Percentiles rank a stretch among this genome's conserved stretches.
These are phyloP conservation scores for Hanseniaspora guilliermondii DNA, from an alignment of 805 yeast genomes.

Conservation along the genomic window DNA sequence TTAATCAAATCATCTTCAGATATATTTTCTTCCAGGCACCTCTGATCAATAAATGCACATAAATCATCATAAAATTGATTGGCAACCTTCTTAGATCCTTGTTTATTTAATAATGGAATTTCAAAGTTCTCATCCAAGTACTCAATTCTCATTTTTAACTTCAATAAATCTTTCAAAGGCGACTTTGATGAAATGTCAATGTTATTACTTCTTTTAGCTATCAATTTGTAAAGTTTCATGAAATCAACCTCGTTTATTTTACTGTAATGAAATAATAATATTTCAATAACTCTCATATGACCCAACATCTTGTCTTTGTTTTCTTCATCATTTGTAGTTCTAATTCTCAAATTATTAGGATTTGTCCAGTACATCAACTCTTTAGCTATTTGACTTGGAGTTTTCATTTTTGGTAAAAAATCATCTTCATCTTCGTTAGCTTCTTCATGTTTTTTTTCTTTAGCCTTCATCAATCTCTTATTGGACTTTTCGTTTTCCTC, in stretches of 20 bases:
- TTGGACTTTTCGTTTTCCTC: slow-evolving; percentile 26
- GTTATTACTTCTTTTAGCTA: slow-evolving; percentile 2
- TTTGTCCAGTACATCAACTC: slow-evolving; percentile 79
- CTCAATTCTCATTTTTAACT: slow-evolving; percentile 11
- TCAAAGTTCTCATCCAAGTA: slow-evolving; percentile 1
- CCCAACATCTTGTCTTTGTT: background rate
- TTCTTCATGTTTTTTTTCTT: slow-evolving; percentile 17
- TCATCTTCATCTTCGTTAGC: slow-evolving; percentile 13
- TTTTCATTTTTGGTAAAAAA: slow-evolving; percentile 20
- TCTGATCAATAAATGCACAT: slow-evolving; percentile 17
- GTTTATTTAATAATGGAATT: slow-evolving; percentile 2
- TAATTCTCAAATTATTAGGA: slow-evolving; percentile 32
- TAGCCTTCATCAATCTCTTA: slow-evolving; percentile 21
- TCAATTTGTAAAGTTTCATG: slow-evolving; percentile 2
- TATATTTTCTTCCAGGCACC: slow-evolving; percentile 18
- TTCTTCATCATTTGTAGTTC: slow-evolving; percentile 23
- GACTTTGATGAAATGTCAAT: background rate
- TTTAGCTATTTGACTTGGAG: slow-evolving; percentile 46
- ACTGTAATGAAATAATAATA: slow-evolving; percentile 7
- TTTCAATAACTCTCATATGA: slow-evolving; percentile 5
- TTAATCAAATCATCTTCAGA: slow-evolving; percentile 17
- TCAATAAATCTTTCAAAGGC: background rate
- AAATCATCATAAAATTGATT: slow-evolving; percentile 16
- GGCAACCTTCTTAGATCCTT: background rate
- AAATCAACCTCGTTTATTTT: slow-evolving; percentile 8